Conservation (phyloP, 441 rosid species). For the Erodium moschatum region DNA sequence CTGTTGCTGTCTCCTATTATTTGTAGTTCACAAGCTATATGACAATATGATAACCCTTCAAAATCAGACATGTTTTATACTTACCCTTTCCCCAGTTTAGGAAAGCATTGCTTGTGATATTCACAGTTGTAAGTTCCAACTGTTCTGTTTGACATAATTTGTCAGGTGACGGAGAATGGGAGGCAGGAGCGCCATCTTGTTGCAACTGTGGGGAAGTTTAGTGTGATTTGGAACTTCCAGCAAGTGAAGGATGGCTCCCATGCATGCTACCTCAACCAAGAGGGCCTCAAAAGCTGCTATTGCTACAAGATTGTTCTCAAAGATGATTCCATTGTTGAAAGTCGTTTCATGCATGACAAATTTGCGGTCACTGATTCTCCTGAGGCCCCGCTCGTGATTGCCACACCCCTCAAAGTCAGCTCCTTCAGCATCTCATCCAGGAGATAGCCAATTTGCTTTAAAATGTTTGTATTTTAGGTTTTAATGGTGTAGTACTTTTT, state of each 20-base stretch:
- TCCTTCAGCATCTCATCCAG: constrained; percentile 88
- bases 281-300: constrained; percentile 92
- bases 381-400: constrained; percentile 94
- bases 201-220: constrained; percentile 91
- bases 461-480: constrained; percentile 16
- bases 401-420: constrained; percentile 89
- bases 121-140: constrained; percentile 4
- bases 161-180: constrained; percentile 81
- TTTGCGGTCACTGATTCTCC: constrained; percentile 87
- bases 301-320: constrained; percentile 85
- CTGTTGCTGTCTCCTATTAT: not conserved
- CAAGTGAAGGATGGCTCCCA: constrained; percentile 87
- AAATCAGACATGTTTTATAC: not conserved
- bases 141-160: constrained; percentile 9
- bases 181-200: constrained; percentile 96
- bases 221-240: constrained; percentile 92
- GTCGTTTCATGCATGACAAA: constrained; percentile 97
- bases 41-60: not conserved
- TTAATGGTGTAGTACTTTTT: too few relatives aligned
- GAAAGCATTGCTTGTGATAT: not conserved
- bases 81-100: not conserved
- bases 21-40: not conserved
- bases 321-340: constrained; percentile 85
- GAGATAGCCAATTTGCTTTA: constrained; percentile 20
- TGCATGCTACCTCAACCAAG: constrained; percentile 80